Percentiles rank a stretch among this genome's conserved stretches.
Conservation (phyloP, 2,329 filamentous ascomycete species). For the Xylaria multiplex region DNA sequence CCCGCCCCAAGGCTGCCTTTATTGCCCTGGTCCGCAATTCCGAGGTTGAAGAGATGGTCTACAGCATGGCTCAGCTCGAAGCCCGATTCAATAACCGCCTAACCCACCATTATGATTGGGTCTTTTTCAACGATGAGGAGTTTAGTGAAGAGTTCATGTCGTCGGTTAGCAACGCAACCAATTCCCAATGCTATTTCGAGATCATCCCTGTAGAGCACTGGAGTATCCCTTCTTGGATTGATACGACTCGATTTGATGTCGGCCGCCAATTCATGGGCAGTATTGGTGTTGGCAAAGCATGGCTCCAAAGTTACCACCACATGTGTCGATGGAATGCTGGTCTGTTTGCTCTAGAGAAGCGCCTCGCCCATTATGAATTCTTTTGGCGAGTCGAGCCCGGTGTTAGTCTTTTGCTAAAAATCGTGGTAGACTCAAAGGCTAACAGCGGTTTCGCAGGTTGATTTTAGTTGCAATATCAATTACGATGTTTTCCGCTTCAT, state of each 20-base stretch:
- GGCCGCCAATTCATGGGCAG: conserved; percentile 71
- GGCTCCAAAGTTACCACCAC: conserved; percentile 74
- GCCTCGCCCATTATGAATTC: conserved; percentile 69
- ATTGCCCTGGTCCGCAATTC: conserved; percentile 78
- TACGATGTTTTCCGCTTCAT: conserved; percentile 90
- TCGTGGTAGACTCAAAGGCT: conserved; percentile 9
- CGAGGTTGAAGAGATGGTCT: conserved; percentile 73
- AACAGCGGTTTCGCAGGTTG: conserved; percentile 54
- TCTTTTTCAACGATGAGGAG: conserved; percentile 84
- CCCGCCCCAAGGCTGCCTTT: conserved; percentile 56
- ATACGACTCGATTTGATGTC: conserved; percentile 70
- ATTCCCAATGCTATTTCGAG: conserved; percentile 77
- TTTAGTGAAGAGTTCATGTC: conserved; percentile 82
- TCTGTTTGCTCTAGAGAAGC: conserved; percentile 81
- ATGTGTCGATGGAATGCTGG: conserved; percentile 87
- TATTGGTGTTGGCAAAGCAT: conserved; percentile 73
- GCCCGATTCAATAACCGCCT: conserved; percentile 80
- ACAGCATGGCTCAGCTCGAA: conserved; percentile 78
- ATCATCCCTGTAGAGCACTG: conserved; percentile 80
- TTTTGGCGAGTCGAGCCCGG: conserved; percentile 71
- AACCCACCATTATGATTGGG: conserved; percentile 82
- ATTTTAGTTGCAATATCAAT: conserved; percentile 70
- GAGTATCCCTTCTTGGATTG: conserved; percentile 78
- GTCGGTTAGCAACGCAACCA: conserved; percentile 73
- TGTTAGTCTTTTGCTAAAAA: conserved; percentile 53